Evolutionary conservation across 1,284 basidiomycete species (phyloP).

Genomic region (Ustilago trichophora): DNA sequence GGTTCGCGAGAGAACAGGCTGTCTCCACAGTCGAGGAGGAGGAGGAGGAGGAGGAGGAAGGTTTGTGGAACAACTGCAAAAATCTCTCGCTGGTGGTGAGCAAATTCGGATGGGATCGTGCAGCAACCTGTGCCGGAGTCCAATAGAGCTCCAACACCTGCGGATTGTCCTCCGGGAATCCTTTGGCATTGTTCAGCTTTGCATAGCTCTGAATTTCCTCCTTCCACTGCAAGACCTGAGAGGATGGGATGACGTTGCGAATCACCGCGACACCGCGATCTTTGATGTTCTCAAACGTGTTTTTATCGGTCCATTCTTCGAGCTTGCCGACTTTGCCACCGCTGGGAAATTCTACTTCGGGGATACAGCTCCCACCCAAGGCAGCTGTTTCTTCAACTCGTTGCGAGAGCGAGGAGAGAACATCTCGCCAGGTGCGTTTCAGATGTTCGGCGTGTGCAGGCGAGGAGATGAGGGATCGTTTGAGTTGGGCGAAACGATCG

Average conservation of each 20-base stretch:
- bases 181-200: constrained; percentile 41
- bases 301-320: constrained; percentile 31
- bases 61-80: constrained; percentile 48
- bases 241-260: constrained; percentile 38
- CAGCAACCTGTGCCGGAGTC: constrained; percentile 42
- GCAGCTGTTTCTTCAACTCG: constrained; percentile 20
- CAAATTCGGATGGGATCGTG: constrained; percentile 45
- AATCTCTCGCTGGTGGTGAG: constrained; percentile 70
- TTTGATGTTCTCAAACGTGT: constrained; percentile 35
- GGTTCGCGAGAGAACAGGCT: constrained; percentile 72
- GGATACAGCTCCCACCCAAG: constrained; percentile 29
- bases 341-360: constrained; percentile 29
- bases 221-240: constrained; percentile 43
- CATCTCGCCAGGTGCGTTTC: constrained; percentile 26
- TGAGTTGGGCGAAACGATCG: constrained; percentile 41
- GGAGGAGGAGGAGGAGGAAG: background rate
- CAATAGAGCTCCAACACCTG: constrained; percentile 60
- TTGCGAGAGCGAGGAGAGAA: constrained; percentile 25
- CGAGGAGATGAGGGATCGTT: constrained; percentile 28
- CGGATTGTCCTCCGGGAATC: constrained; percentile 52
- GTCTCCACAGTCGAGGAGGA: background rate
- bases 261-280: constrained; percentile 49
- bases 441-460: constrained; percentile 31
- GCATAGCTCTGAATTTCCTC: constrained; percentile 45
- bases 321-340: background rate